Evolutionary conservation across 1,284 basidiomycete genomes (phyloP), one percentile per base, ranked within the genome.

Genomic region (Pseudozyma hubeiensis): DNA sequence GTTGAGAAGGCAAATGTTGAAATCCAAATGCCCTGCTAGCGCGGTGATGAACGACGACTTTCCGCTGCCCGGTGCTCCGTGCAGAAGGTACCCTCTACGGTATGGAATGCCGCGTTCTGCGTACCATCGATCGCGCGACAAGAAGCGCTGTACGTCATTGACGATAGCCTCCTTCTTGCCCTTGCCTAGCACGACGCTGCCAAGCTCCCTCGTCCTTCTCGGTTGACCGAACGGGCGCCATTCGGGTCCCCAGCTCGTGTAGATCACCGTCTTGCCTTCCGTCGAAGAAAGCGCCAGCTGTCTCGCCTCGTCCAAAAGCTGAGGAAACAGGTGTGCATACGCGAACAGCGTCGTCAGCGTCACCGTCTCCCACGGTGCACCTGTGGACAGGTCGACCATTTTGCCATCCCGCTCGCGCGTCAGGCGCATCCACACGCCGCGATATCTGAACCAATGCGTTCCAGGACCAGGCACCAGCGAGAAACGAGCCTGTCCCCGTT

Each of bases 1-100:
- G 85, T 99, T 99, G 50, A 99, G 88, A 30, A 99, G 86, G 84
- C 95, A 98, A 63, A 99, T 97, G 85, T 99, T 95, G 87, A 98
- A 59, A 90, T 80, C 91, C 31, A 99, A 86, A 16, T 90, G 89
- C 11, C 96, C 97, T 9, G 97, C 97, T 8, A 99, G 88, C 4
- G 97, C 95, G 84, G 97, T 95, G 76, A 99, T 99, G 86, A 95
- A 99, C 0, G 94, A 98, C 1, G 95, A 96, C 85, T 99, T 99
- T 58, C 97, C 97, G 0, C 94, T 97, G 19, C 97, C 97, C 0
- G 97, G 97, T 17, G 97, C 95, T 7, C 97, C 97, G 81, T 99
- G 90, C 11, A 99, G 87, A 16, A 99, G 89, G 85, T 98, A 98
- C 39, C 97, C 97, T 77, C 97, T 89, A 30, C 97, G 90, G 84